phyloP scores from a whole-genome alignment of 1,139 yeast species.

The Pichia kudriavzevii region DNA sequence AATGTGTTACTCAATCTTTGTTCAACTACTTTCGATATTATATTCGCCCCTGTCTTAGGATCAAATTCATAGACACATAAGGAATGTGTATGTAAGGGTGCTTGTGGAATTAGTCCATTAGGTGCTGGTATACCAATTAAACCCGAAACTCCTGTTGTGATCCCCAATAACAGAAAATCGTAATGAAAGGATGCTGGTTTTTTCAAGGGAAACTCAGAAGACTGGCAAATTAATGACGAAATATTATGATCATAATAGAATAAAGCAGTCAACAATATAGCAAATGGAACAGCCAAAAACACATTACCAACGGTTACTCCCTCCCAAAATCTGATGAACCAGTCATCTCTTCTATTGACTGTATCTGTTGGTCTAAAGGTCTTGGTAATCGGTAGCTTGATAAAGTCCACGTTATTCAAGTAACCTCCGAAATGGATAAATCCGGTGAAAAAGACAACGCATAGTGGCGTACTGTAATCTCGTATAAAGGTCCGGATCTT shows the following conservation, averaged over 20 bases:
- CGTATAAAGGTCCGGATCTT: constrained; percentile 59
- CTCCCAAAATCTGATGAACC: constrained; percentile 79
- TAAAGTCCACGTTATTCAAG: constrained; percentile 44
- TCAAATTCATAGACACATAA: constrained; percentile 52
- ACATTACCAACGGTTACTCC: constrained; percentile 63
- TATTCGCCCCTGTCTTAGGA: constrained; percentile 31
- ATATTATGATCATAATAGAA: constrained; percentile 95
- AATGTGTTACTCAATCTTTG: constrained; percentile 77
- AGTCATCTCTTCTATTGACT: constrained; percentile 37
- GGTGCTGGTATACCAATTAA: constrained; percentile 90
- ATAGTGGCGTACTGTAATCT: constrained; percentile 79
- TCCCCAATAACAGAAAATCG: constrained; percentile 79
- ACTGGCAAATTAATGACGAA: constrained; percentile 86
- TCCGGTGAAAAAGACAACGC: constrained; percentile 86
- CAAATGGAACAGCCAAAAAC: constrained; percentile 89
- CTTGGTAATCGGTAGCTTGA: constrained; percentile 59
- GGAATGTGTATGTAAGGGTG: constrained; percentile 84
- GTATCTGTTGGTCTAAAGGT: constrained; percentile 67
- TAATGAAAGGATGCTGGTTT: constrained; percentile 91
- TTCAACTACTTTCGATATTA: constrained; percentile 63
- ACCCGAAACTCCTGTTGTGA: constrained; percentile 83
- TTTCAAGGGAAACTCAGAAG: constrained; percentile 66
- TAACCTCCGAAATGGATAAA: constrained; percentile 85
- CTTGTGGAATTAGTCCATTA: constrained; percentile 94
- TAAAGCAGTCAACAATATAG: constrained; percentile 68